phyloP scores from a whole-genome alignment of 2,329 filamentous ascomycete genomes.

The Ceratocystis colombiana region DNA sequence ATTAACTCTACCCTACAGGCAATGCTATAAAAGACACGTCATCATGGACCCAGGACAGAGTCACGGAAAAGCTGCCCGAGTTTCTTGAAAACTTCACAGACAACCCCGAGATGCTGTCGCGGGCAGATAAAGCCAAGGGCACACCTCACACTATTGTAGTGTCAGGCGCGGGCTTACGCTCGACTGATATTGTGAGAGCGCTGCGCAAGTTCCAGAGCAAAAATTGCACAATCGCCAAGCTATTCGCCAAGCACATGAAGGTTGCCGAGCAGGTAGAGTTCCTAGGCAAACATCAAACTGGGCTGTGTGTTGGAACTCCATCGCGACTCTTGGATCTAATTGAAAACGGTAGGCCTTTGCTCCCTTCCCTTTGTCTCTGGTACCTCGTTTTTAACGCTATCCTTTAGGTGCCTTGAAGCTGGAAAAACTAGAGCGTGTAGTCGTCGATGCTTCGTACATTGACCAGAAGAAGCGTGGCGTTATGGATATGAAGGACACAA shows the following conservation, averaged over 20 bases:
- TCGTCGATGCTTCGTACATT: constrained; percentile 85
- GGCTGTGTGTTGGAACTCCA: constrained; percentile 85
- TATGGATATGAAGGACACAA: constrained; percentile 89
- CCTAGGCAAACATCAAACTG: constrained; percentile 59
- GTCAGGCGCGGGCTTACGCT: constrained; percentile 72
- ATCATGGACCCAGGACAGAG: constrained; percentile 56
- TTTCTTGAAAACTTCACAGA: constrained; percentile 60
- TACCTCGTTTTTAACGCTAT: background rate
- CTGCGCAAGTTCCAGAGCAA: constrained; percentile 72
- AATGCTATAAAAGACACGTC: constrained; percentile 71
- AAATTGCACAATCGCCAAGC: constrained; percentile 68
- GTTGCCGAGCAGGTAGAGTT: constrained; percentile 73
- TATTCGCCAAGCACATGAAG: constrained; percentile 99
- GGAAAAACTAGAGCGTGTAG: constrained; percentile 62
- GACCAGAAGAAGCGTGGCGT: constrained; percentile 91
- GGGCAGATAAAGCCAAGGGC: constrained; percentile 58
- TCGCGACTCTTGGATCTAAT: constrained; percentile 71
- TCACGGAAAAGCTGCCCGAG: constrained; percentile 39
- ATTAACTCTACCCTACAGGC: constrained; percentile 39
- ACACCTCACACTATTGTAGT: constrained; percentile 80
- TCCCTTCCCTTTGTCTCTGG: background rate
- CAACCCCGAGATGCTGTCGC: constrained; percentile 49
- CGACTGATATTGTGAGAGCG: constrained; percentile 70
- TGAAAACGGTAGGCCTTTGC: constrained; percentile 53
- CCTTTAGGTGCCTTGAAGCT: constrained; percentile 54